Evolutionary conservation across 1,139 yeast genomes (phyloP), one percentile per base, ranked within the genome.

Genomic region (Eremothecium sinecaudum): DNA sequence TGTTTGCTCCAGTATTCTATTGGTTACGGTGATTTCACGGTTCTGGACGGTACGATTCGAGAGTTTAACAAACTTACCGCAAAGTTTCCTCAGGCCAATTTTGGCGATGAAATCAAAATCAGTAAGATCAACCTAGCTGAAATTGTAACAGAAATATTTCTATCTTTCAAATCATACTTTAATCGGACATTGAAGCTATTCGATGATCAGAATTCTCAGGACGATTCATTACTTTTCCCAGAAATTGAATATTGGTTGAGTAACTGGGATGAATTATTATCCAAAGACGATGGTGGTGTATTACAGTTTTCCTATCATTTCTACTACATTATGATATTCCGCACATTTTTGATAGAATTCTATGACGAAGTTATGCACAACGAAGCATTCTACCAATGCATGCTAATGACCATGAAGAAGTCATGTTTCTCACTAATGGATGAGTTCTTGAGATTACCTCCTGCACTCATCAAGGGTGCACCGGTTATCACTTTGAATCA

Each of bases 71-170:
- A 58, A 17, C 42, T 67, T 22, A 61, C 67, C 0, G 51, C 68
- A 2, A 57, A 61, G 28, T 68, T 57, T 40, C 73, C 74, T 2
- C 62, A 58, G 36, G 62, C 69, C 2, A 66, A 64, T 11, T 50
- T 65, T 36, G 73, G 71, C 11, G 75, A 70, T 51, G 66, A 66
- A 13, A 66, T 69, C 19, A 68, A 68, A 39, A 61, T 66, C 11
- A 63, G 71, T 10, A 69, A 67, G 38, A 54, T 69, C 2, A 66
- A 66, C 31, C 43, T 69, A n/a, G 59, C 63, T 28, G 52, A 58
- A 28, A 50, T 58, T 17, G 52, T 56, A 1, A 52, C 53, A 24
- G 33, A 42, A 17, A 48, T 58, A 5, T 55, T 53, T 34, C 34
- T 48, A 21, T 46, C 52, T 32, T 54, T 57, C 27, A 45, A 43